phyloP scores from a whole-genome alignment of 2,329 filamentous ascomycete species.

The Penicillium nordicum region DNA sequence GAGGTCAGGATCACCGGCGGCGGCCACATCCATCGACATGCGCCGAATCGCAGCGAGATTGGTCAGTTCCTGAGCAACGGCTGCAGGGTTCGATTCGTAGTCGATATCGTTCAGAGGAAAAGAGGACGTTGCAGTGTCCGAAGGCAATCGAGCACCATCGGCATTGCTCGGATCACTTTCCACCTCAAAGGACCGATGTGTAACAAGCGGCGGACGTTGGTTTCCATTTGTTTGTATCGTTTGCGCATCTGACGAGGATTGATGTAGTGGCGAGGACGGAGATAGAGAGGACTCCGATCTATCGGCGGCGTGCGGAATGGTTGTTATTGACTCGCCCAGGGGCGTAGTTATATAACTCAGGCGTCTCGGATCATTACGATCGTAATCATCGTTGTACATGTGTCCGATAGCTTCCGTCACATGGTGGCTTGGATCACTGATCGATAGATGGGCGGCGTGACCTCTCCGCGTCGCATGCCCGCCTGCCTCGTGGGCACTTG shows the following conservation, averaged over 20 bases:
- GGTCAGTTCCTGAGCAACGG: conserved; percentile 86
- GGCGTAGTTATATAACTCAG: conserved; percentile 67
- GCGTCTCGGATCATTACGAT: conserved; percentile 60
- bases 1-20: conserved; percentile 56
- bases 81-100: conserved; percentile 84
- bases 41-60: conserved; percentile 86
- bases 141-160: conserved; percentile 52
- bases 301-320: conserved; percentile 33
- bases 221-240: conserved; percentile 33
- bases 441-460: conserved; percentile 61
- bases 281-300: conserved; percentile 28
- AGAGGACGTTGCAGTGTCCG: conserved; percentile 58
- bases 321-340: conserved; percentile 43
- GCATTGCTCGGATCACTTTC: conserved; percentile 51
- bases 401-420: conserved; percentile 91
- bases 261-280: conserved; percentile 27
- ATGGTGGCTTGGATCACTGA: conserved; percentile 89
- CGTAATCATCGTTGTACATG: conserved; percentile 75
- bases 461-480: conserved; percentile 54
- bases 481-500: conserved; percentile 39
- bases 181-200: conserved; percentile 38
- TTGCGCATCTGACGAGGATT: conserved; percentile 36
- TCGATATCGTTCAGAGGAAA: conserved; percentile 78
- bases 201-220: conserved; percentile 23
- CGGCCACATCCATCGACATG: conserved; percentile 89